Evolutionary conservation across 1,284 basidiomycete genomes (phyloP).

Genomic region (Cutaneotrichosporon dermatis): DNA sequence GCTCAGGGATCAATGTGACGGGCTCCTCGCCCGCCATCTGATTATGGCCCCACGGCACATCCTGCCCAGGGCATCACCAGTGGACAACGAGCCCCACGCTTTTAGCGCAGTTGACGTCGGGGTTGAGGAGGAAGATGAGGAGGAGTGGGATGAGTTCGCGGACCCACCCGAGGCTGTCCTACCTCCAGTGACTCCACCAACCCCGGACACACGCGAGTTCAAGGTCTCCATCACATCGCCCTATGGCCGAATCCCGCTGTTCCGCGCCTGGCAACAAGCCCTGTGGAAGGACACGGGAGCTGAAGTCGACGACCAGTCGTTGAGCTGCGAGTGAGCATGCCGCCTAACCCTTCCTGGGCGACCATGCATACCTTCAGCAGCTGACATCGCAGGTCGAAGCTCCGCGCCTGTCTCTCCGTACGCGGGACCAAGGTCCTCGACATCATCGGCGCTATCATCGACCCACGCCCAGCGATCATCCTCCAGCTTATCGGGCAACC

Average conservation of each 20-base stretch:
- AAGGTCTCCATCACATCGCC: not conserved
- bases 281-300: not conserved
- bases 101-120: too few relatives aligned
- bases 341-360: too few relatives aligned
- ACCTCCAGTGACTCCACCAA: not conserved
- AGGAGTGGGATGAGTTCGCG: not conserved
- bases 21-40: not conserved
- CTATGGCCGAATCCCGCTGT: not conserved
- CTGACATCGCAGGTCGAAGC: not conserved
- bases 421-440: not conserved
- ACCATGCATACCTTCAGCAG: not conserved
- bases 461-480: not conserved
- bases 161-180: not conserved
- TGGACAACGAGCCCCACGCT: too few relatives aligned
- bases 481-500: not conserved
- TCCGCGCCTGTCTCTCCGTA: not conserved
- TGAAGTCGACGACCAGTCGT: not conserved
- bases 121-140: not conserved
- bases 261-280: not conserved
- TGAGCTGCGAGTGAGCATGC: not conserved
- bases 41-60: not conserved
- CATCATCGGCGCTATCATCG: not conserved
- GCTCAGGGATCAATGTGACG: not conserved
- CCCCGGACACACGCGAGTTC: not conserved
- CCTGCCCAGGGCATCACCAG: not conserved